Percentiles rank a stretch among this genome's conserved stretches.
phyloP scores from a whole-genome alignment of 176 grass and related monocot species.

The Bonia amplexicaulis region DNA sequence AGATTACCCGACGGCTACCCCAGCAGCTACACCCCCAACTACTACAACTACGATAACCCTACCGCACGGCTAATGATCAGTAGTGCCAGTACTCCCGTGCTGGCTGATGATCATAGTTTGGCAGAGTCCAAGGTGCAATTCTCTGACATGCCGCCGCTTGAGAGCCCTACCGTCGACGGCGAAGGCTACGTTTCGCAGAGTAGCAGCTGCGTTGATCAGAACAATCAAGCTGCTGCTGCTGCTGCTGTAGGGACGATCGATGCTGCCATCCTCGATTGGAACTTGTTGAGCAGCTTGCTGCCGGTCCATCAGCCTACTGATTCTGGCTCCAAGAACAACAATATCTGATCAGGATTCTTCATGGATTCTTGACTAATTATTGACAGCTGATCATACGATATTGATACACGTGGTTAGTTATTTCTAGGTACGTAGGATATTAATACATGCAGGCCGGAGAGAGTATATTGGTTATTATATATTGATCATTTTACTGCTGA shows the following conservation, averaged over 20 bases:
- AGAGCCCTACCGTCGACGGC: constrained; percentile 21
- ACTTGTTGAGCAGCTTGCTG: constrained; percentile 46
- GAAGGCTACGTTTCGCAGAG: constrained; percentile 8
- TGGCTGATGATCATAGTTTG: not conserved
- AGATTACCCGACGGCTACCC: constrained; percentile 33
- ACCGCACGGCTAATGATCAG: constrained; percentile 2
- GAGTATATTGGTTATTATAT: not conserved
- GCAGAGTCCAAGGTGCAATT: constrained; percentile 32
- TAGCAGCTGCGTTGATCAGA: not conserved
- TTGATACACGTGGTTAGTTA: not conserved
- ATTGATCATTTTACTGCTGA: not conserved
- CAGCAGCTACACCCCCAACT: constrained; percentile 14
- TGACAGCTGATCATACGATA: constrained; percentile 3
- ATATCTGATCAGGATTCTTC: constrained; percentile 8
- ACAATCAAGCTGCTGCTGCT: not conserved
- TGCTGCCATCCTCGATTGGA: constrained; percentile 49
- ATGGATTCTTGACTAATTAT: constrained; percentile 5
- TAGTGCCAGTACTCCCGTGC: not conserved
- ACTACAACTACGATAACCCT: constrained; percentile 26
- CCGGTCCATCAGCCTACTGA: constrained; percentile 29
- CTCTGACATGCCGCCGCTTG: constrained; percentile 40
- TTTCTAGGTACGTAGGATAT: not conserved
- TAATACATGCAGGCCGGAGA: not conserved
- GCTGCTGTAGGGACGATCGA: constrained; percentile 10
- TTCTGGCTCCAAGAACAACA: constrained; percentile 45